Conservation (phyloP, 441 rosid genomes). For the Eruca vesicaria region DNA sequence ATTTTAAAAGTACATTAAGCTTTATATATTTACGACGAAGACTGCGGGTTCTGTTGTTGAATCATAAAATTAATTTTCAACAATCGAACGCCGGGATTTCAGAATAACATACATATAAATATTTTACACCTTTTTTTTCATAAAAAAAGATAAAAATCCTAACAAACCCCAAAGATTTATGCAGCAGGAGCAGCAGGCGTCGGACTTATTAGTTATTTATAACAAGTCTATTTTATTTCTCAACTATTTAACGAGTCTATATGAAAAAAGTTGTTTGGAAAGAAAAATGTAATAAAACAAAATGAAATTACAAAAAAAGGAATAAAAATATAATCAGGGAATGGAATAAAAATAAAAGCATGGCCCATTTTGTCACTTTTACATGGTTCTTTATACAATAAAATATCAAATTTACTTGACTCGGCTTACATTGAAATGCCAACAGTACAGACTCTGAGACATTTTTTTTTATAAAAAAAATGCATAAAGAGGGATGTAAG, state of each 20-base stretch:
- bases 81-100: neutral
- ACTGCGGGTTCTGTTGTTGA: conserved; percentile 27
- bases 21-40: conserved; percentile 3
- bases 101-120: neutral
- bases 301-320: neutral
- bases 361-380: conserved; percentile 13
- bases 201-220: conserved; percentile 8
- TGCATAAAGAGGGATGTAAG: neutral
- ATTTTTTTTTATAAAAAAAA: neutral
- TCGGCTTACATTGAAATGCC: neutral
- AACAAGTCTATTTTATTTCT: conserved; percentile 5
- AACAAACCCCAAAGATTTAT: conserved; percentile 28
- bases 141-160: conserved; percentile 11
- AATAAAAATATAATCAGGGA: conserved; percentile 15
- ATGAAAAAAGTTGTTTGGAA: neutral
- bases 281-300: neutral
- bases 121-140: too few relatives aligned
- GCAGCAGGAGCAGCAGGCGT: conserved; percentile 8
- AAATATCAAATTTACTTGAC: neutral
- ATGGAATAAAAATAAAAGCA: conserved; percentile 7
- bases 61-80: neutral
- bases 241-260: neutral
- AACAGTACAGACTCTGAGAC: neutral
- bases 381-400: conserved; percentile 2
- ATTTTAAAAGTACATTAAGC: neutral